These are phyloP conservation scores for Bruguiera sexangula DNA, from an alignment of 345 rosid genomes.

Conservation along the genomic window DNA sequence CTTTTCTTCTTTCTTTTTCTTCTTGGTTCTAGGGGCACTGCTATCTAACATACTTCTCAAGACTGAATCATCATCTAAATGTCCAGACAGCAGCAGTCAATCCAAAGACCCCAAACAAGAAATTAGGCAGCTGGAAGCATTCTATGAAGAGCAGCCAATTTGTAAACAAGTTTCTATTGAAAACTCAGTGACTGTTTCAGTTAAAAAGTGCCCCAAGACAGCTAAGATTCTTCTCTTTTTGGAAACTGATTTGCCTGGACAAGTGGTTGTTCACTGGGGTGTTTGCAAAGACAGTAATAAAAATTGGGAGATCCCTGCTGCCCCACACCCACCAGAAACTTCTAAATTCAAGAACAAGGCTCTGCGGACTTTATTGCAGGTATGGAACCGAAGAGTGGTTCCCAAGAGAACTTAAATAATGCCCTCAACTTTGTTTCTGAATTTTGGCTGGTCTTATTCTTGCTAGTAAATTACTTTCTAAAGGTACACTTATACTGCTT, in stretches of 20 bases:
- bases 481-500: neutral
- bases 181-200: constrained; percentile 57
- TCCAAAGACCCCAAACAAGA: constrained; percentile 39
- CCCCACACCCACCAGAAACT: constrained; percentile 78
- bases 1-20: constrained; percentile 2
- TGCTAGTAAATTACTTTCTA: constrained; percentile 7
- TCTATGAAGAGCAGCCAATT: constrained; percentile 71
- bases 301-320: constrained; percentile 81
- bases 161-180: constrained; percentile 44
- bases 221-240: constrained; percentile 54
- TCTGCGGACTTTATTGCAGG: constrained; percentile 74
- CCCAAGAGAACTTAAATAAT: constrained; percentile 6
- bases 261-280: constrained; percentile 95
- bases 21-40: constrained; percentile 44
- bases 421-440: constrained; percentile 5
- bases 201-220: constrained; percentile 60
- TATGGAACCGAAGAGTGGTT: constrained; percentile 25
- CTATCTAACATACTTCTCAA: constrained; percentile 53
- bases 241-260: constrained; percentile 82
- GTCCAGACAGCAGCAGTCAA: constrained; percentile 30
- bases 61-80: constrained; percentile 37
- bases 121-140: constrained; percentile 45
- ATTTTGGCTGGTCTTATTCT: neutral
- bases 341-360: constrained; percentile 73
- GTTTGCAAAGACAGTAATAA: constrained; percentile 70